Base-by-base conservation (phyloP, 2,329 filamentous ascomycete genomes). In the Colletotrichum sp. region DNA sequence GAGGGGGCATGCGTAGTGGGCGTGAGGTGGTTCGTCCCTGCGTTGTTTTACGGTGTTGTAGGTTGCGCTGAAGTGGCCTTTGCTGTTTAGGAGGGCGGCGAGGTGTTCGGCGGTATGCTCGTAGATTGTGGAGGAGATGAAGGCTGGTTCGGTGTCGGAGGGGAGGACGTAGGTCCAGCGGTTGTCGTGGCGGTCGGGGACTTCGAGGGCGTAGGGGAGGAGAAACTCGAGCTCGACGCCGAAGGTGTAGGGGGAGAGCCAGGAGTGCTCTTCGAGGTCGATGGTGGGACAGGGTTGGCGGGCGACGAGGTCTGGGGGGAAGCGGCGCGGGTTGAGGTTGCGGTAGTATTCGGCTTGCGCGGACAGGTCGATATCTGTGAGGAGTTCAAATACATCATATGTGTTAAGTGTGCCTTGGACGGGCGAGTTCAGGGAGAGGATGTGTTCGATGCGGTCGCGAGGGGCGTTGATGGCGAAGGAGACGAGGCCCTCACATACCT, bases 141-240 rank as follows among this genome's bases (percentile, higher is more conserved):
- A 52, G 44, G 44, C 44, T 52, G 0, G n/a, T 12, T 6, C 24
- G 8, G 28, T 71, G 30, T 18, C 0, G 0, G 30, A n/a, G 0
- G 28, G n/a, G 0, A 34, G 32, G 16, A 36, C 28, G 59, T 21
- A 59, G 28, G 55, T 21, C 76, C 76, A 76, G 18, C 76, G 76
- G 4, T 2, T 13, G n/a, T 75, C 72, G 18, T 6, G 49, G 64
- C 18, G 68, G 60, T 10, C 30, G 30, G 18, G 12, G n/a, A 18
- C 21, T 26, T 24, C 21, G 16, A 60, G 44, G 5, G 12, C 16
- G 24, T 71, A 75, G 3, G 75, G 68, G 5, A 71, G 13, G 21
- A 77, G 28, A 21, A 75, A 75, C 21, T 77, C 75, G 13, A 75
- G 21, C n/a, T 77, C 75, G 26, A 75, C 15, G 28, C 75, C 75